Conservation (phyloP, 176 grass and related monocot genomes). For the Musa troglodytarum region DNA sequence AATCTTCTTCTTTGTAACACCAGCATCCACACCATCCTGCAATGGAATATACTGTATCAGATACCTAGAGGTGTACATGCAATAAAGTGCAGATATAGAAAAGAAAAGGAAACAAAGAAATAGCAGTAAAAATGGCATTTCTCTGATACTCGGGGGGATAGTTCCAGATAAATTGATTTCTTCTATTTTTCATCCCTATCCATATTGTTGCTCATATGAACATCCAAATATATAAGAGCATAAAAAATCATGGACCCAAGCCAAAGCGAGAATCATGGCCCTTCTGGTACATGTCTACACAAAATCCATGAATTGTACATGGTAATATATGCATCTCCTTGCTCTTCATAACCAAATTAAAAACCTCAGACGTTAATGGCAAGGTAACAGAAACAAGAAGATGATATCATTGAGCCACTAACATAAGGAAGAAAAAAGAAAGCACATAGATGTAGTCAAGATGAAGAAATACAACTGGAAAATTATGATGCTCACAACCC, state of each 20-base stretch:
- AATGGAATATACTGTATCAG: not conserved
- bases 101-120: too few relatives aligned
- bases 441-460: not conserved
- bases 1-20: not conserved
- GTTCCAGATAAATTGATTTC: too few relatives aligned
- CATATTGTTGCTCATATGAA: not conserved
- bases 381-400: too few relatives aligned
- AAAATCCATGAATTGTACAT: not conserved
- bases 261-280: not conserved
- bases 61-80: not conserved
- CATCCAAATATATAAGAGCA: not conserved
- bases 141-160: too few relatives aligned
- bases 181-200: too few relatives aligned
- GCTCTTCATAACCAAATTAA: too few relatives aligned
- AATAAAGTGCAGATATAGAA: too few relatives aligned
- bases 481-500: not conserved
- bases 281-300: not conserved
- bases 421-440: not conserved
- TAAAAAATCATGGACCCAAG: not conserved
- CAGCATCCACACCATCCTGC: not conserved
- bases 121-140: too few relatives aligned
- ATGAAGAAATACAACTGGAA: not conserved
- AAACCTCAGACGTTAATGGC: too few relatives aligned
- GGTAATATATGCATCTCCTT: too few relatives aligned
- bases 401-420: too few relatives aligned